A percentile compares a stretch with the other conserved stretches of the same genome.
Conservation (phyloP, 2,329 filamentous ascomycete genomes). For the Blastomyces gilchristii region DNA sequence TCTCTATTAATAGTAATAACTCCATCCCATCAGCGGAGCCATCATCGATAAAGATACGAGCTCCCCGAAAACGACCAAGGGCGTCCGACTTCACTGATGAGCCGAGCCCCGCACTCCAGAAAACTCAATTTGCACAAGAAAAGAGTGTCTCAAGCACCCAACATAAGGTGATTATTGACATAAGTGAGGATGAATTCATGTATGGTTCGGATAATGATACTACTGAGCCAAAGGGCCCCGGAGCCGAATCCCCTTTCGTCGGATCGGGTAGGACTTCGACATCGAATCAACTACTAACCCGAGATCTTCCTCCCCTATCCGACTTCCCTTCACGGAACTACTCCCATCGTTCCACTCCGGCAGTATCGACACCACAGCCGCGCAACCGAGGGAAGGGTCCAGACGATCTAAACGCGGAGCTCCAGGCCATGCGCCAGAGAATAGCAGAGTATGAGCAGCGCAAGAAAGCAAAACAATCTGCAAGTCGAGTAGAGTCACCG, state of each 20-base stretch:
- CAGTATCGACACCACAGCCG: constrained; percentile 29
- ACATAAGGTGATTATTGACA: constrained; percentile 65
- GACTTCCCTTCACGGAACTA: constrained; percentile 40
- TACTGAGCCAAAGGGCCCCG: constrained; percentile 13
- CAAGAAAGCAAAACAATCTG: constrained; percentile 30
- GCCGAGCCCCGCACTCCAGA: constrained; percentile 36
- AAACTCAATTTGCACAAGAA: constrained; percentile 54
- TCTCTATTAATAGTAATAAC: not conserved
- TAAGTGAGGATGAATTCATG: constrained; percentile 59
- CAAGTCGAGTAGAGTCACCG: constrained; percentile 30
- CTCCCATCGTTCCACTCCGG: constrained; percentile 32
- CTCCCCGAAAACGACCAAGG: constrained; percentile 49
- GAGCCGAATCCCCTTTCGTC: constrained; percentile 20
- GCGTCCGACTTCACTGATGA: constrained; percentile 59
- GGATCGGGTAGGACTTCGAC: constrained; percentile 9
- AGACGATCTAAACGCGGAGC: constrained; percentile 39
- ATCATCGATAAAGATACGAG: constrained; percentile 13
- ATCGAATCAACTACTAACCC: constrained; percentile 29
- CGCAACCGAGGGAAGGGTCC: constrained; percentile 28
- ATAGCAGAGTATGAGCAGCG: constrained; percentile 41
- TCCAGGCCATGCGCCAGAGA: constrained; percentile 38
- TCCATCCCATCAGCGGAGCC: constrained; percentile 3
- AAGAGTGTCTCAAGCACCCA: constrained; percentile 36
- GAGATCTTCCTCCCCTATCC: constrained; percentile 39
- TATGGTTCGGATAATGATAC: constrained; percentile 13